Conservation (phyloP, 2,329 filamentous ascomycete genomes). For the Teratosphaeriaceae sp. region DNA sequence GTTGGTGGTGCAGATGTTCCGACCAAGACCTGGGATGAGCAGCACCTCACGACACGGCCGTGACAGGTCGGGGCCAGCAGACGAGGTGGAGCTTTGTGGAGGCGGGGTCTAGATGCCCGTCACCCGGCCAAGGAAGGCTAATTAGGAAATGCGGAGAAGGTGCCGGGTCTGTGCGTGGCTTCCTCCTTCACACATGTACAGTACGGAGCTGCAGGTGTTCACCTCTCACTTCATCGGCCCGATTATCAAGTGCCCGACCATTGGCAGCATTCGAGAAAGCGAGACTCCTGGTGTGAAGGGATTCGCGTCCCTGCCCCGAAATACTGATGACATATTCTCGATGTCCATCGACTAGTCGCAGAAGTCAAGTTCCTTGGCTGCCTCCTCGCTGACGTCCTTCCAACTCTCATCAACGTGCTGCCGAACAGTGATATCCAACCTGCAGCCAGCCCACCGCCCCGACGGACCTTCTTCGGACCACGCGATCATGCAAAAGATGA, state of each 20-base stretch:
- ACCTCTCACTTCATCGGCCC: too few relatives aligned
- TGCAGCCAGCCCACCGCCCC: background rate
- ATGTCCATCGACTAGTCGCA: background rate
- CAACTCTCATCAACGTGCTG: background rate
- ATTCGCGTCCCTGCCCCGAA: too few relatives aligned
- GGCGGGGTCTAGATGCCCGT: too few relatives aligned
- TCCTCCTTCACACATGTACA: too few relatives aligned
- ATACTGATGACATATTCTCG: too few relatives aligned
- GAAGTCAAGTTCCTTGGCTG: background rate
- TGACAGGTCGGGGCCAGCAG: background rate
- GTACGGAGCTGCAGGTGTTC: too few relatives aligned
- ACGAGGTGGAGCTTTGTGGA: background rate
- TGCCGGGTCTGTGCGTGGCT: too few relatives aligned
- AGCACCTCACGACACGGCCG: background rate
- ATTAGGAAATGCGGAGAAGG: too few relatives aligned
- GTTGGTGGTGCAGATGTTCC: background rate
- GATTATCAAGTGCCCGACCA: too few relatives aligned
- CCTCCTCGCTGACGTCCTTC: constrained; percentile 1
- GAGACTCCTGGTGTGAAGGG: too few relatives aligned
- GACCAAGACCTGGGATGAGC: background rate
- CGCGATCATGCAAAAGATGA: background rate
- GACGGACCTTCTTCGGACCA: background rate
- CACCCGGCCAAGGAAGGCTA: too few relatives aligned
- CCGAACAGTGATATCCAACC: background rate
- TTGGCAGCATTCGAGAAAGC: too few relatives aligned